phyloP scores from a whole-genome alignment of 805 yeast genomes.

The Saccharomycopsis microspora region DNA sequence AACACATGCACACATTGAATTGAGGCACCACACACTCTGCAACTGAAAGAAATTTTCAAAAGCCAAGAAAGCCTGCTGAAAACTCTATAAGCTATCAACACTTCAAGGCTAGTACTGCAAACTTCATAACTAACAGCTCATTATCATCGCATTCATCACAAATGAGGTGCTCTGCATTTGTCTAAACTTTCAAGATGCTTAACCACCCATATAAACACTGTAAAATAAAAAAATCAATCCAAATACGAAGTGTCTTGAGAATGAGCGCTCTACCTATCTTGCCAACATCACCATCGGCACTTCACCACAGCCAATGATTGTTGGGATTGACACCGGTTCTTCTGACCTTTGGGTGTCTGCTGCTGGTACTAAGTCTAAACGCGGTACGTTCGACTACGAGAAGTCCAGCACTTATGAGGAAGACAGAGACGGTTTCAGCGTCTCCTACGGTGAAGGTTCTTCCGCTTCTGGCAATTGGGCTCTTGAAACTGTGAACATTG shows the following conservation, averaged over 20 bases:
- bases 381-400: constrained; percentile 27
- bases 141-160: no score
- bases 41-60: no score
- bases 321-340: constrained; percentile 38
- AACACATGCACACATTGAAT: no score
- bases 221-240: no score
- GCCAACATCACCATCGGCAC: constrained; percentile 24
- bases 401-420: constrained; percentile 24
- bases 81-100: no score
- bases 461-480: constrained; percentile 39
- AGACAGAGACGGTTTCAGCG: constrained; percentile 26
- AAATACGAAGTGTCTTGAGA: not conserved
- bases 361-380: constrained; percentile 4
- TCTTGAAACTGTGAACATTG: constrained; percentile 13
- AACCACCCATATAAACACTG: no score
- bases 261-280: constrained; percentile 10
- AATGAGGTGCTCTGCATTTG: no score
- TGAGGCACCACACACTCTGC: no score
- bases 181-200: no score
- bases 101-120: no score
- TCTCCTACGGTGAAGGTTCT: constrained; percentile 38
- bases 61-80: no score
- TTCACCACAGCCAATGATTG: constrained; percentile 19
- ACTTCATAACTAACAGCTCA: no score
- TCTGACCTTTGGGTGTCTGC: constrained; percentile 38